Conservation (phyloP, 2,329 filamentous ascomycete species). For the Canariomyces notabilis region DNA sequence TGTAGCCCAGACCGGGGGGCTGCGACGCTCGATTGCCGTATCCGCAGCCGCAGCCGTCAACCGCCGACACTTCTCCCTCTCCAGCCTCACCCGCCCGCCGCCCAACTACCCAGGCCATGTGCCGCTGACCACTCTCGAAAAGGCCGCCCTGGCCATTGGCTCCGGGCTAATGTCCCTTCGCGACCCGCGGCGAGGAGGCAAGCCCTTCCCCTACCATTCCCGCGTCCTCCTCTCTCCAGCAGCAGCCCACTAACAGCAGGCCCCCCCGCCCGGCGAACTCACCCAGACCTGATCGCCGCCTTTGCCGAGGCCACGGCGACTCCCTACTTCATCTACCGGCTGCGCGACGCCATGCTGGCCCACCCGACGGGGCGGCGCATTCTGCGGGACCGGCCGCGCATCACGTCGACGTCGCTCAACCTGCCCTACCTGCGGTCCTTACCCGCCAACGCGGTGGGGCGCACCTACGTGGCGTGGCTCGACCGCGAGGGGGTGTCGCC, state of each 20-base stretch:
- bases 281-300: conserved; percentile 81
- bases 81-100: conserved; percentile 74
- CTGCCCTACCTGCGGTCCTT: conserved; percentile 67
- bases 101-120: conserved; percentile 92
- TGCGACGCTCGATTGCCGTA: conserved; percentile 1
- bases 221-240: background rate
- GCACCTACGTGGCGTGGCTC: conserved; percentile 83
- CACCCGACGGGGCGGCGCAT: conserved; percentile 82
- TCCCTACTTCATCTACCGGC: conserved; percentile 89
- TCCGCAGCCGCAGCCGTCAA: background rate
- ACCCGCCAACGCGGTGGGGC: conserved; percentile 69
- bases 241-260: background rate
- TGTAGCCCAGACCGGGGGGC: conserved; percentile 15
- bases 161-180: conserved; percentile 60
- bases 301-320: conserved; percentile 93
- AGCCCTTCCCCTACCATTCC: conserved; percentile 4
- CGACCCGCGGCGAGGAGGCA: conserved; percentile 76
- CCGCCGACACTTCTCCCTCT: conserved; percentile 66
- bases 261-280: too few relatives aligned
- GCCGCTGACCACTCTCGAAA: conserved; percentile 74
- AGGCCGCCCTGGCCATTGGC: conserved; percentile 62
- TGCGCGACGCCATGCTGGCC: conserved; percentile 86
- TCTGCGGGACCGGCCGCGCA: conserved; percentile 80
- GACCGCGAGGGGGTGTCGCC: conserved; percentile 89
- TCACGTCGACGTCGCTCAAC: conserved; percentile 68